Evolutionary conservation across 352 stramenopile genomes (phyloP), one percentile per base, ranked within the genome.

Genomic region (Aphanomyces stellatus): DNA sequence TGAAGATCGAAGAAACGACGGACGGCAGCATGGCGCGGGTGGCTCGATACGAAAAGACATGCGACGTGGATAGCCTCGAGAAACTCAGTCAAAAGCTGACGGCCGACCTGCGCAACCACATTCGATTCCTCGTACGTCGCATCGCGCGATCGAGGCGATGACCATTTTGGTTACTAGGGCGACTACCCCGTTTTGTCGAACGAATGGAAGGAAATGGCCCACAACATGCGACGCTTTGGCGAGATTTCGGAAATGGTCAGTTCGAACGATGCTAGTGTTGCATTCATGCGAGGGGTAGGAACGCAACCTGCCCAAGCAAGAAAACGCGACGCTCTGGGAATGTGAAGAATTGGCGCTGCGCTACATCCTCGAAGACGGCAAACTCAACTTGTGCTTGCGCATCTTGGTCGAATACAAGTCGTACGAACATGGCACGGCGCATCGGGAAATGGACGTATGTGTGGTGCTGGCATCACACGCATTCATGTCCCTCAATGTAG

Each of bases 321-420:
- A 88, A 28, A 87, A 93, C 60, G 83, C 84, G 30, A 97, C 89
- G 27, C 70, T 97, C 7, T 97, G 89, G 89, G 89, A 97, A 69
- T 91, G 87, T 46, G 89, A 97, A 73, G 89, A 96, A 64, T 76
- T 93, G 31, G 63, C 63, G 24, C 56, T 43, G 4, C 92, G 88
- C 55, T 96, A 89, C 53, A 72, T 97, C 2, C 76, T 97, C 11
- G 89, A 97, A 72, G 89, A 97, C 64, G 89, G 88, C 24, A 97
- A 97, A 48, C 74, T 97, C 48, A 97, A 97, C 63, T 51, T 97
- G 72, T 97, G 82, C 48, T 77, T 93, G 43, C 85, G 82, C 31
- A 88, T 91, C 70, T 72, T 93, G 11, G 81, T 93, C 37, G 81
- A 88, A 37, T 93, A 88, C 72, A 91, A 91, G 59, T 79, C 79